These are phyloP conservation scores for Paulownia fortunei DNA, from an alignment of 257 asterid genomes.

Conservation along the genomic window DNA sequence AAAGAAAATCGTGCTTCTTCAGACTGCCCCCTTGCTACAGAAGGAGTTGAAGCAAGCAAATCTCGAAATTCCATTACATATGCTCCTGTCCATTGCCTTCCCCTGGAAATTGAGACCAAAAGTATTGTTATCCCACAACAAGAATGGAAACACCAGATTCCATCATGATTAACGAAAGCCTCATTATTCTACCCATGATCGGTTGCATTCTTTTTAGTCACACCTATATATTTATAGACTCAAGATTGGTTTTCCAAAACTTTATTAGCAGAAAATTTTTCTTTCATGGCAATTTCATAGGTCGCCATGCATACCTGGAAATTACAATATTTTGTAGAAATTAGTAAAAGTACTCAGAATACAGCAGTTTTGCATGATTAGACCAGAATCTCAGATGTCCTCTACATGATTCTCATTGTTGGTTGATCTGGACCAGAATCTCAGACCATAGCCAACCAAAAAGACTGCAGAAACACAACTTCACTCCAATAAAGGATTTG, in stretches of 20 bases:
- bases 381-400: neutral
- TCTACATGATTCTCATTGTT: neutral
- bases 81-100: conserved; percentile 89
- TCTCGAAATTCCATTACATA: conserved; percentile 77
- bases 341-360: neutral
- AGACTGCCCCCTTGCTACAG: conserved; percentile 47
- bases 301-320: neutral
- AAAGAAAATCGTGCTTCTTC: conserved; percentile 92
- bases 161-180: neutral
- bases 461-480: neutral
- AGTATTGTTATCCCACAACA: conserved; percentile 12
- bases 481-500: neutral
- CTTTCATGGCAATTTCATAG: neutral
- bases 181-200: neutral
- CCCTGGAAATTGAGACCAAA: conserved; percentile 51
- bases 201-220: neutral
- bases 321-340: neutral
- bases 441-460: neutral
- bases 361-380: neutral
- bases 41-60: conserved; percentile 65
- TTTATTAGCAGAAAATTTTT: neutral
- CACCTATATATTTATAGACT: neutral
- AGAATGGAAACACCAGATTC: neutral
- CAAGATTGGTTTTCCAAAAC: neutral
- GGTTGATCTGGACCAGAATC: neutral